Base-by-base conservation (phyloP, 805 yeast genomes). In the Hanseniaspora clermontiae region DNA sequence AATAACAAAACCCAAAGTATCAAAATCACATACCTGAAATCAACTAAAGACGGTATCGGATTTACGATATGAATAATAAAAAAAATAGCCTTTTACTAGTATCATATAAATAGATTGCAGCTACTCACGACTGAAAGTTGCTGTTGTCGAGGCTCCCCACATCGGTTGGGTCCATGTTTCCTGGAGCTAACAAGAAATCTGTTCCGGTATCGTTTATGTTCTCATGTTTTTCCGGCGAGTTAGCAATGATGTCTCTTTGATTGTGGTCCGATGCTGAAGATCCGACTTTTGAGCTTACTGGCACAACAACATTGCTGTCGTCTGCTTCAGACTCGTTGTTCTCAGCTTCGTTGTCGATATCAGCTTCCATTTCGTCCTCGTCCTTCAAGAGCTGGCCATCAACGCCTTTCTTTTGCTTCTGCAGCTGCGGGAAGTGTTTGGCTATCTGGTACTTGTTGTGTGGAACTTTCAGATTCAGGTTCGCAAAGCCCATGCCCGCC, bases 321-420 rank as follows among this genome's bases (percentile, higher is more conserved):
- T 43, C 49, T 12, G 15, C 36, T 40, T 53, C 38, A 17, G 20
- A 31, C 19, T 31, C 29, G 50, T 57, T 27, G 49, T 20, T 27
- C 27, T 43, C 40, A 27, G 32, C 19, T 40, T 57, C 51, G 24
- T 56, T 24, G 24, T 27, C 37, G 24, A 48, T 14, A 31, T 58
- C 50, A 34, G 42, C 56, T 11, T 46, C 32, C 27, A 29, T 29
- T 40, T 31, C 19, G n/a, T 15, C 49, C 29, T 49, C 46, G 29
- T 17, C 40, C 27, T 38, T 38, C 15, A 19, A 10, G 46, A 29
- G 17, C 15, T 32, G 20, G 9, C 14, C 49, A 32, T 46, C 45
- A 42, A 10, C 24, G 19, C 57, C 39, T 50, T 52, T 34, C 49
- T 59, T 24, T 58, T 61, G 40, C 58, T 60, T 42, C 45, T 63